Percentiles rank a stretch among this genome's conserved stretches.
These are phyloP conservation scores for Sporisorium scitamineum DNA, from an alignment of 1,284 basidiomycete species.

Conservation along the genomic window DNA sequence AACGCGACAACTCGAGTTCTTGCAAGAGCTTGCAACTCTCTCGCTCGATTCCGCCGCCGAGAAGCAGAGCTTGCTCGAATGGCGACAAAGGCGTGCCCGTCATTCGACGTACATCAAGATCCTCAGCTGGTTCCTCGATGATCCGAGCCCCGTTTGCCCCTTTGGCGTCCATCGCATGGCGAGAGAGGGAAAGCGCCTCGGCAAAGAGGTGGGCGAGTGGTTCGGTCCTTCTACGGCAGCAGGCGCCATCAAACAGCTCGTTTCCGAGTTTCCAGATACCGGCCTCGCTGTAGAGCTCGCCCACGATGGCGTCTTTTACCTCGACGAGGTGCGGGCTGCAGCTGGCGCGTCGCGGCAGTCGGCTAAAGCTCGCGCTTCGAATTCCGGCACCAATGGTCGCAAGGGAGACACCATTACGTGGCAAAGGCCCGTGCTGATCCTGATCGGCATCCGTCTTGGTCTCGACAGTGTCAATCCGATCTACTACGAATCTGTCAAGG, in stretches of 20 bases:
- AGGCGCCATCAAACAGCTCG: conserved; percentile 83
- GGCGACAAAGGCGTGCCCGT: conserved; percentile 23
- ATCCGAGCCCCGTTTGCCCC: conserved; percentile 85
- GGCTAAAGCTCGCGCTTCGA: conserved; percentile 13
- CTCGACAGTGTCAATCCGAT: conserved; percentile 93
- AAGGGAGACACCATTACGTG: conserved; percentile 71
- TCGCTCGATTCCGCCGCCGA: conserved; percentile 21
- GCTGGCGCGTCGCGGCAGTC: conserved; percentile 70
- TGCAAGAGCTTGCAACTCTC: conserved; percentile 21
- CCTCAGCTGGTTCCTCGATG: conserved; percentile 93
- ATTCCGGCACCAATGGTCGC: background rate
- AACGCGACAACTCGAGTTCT: conserved; percentile 16
- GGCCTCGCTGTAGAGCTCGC: conserved; percentile 85
- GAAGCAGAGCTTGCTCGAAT: conserved; percentile 15
- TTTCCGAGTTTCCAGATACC: conserved; percentile 80
- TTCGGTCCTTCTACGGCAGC: conserved; percentile 97
- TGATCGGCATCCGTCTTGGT: conserved; percentile 88
- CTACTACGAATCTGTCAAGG: conserved; percentile 92
- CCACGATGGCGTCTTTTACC: conserved; percentile 82
- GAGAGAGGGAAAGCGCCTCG: conserved; percentile 89
- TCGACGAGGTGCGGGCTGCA: conserved; percentile 85
- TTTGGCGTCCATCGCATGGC: conserved; percentile 98
- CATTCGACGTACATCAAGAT: conserved; percentile 81
- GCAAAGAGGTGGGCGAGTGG: conserved; percentile 96
- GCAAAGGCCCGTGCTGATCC: conserved; percentile 86